Evolutionary conservation across 108 stramenopile genomes (phyloP), one percentile per base, ranked within the genome.

Genomic region (Schizochytrium sp.): DNA sequence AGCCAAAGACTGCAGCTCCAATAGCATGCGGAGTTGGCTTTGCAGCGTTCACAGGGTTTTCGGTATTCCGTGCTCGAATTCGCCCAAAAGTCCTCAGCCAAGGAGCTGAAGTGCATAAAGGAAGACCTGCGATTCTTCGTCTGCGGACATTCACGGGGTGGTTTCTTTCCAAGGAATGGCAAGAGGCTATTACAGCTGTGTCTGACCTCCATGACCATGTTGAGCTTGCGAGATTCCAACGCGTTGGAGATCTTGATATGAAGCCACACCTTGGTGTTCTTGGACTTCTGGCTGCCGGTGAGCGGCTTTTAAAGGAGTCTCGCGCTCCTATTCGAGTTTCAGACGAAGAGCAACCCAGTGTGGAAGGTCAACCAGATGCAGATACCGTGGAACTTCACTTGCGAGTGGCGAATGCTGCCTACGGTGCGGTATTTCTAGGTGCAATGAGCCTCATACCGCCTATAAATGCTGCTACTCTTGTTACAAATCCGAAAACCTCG

Each of bases 141-240:
- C 42, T 44, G 64, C 64, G 64, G 42, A 69, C 10, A 38, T 10
- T 69, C 19, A 69, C 64, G 10, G 64, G 64, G 5, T 44, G 40
- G 42, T 69, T 69, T 44, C 42, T 69, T 38, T 69, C 64, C 19
- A 12, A 44, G 64, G 64, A 69, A 15, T 69, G 64, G 64, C 64
- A 44, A 8, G 64, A 69, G 64, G 64, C 64, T 44, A 69, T 69
- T 44, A 44, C 64, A 7, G 64, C 64, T 44, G 64, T 69, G 42
- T 69, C 64, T 8, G 28, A 38, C 42, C 64, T 69, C 64, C 64
- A 69, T 38, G 64, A 69, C 15, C 64, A 69, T 44, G 64, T 69
- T 8, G 64, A 69, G 64, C 7, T 69, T 2, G 64, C 44, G 10
- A 12, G 64, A 8, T 69, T 69, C 28, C 64, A 69, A 44, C 7